Conservation (phyloP, 768 basidiomycete genomes). For the Rhodotorula graminis region DNA sequence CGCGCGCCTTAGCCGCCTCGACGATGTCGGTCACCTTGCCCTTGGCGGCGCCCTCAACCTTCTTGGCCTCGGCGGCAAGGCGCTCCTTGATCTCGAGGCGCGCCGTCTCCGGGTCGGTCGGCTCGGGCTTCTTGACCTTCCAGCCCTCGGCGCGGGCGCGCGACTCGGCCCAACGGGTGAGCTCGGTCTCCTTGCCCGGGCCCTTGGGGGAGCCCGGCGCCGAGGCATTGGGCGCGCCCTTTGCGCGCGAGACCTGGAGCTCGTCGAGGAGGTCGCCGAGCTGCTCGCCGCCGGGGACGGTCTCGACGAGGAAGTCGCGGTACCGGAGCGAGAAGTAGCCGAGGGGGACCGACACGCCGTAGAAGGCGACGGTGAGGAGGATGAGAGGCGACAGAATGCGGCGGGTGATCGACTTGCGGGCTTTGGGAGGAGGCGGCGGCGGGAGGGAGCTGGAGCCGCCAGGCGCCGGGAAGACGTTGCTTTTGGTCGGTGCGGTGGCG, state of each 20-base stretch:
- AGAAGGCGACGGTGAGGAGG: constrained; percentile 38
- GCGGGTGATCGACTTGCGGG: constrained; percentile 36
- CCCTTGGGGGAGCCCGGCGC: constrained; percentile 17
- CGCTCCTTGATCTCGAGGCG: constrained; percentile 32
- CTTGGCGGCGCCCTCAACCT: constrained; percentile 55
- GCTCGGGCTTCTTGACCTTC: constrained; percentile 37
- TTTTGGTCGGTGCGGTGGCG: constrained; percentile 25
- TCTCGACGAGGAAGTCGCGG: constrained; percentile 76
- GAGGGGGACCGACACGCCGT: constrained; percentile 38
- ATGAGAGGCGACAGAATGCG: constrained; percentile 36
- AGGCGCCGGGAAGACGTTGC: constrained; percentile 14
- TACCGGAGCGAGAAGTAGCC: constrained; percentile 52
- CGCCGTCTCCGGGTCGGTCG: constrained; percentile 30
- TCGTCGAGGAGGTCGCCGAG: constrained; percentile 82
- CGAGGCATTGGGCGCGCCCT: not conserved
- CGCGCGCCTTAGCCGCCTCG: constrained; percentile 55
- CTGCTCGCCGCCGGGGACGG: constrained; percentile 69
- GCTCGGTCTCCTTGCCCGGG: constrained; percentile 31
- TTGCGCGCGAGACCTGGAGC: constrained; percentile 39
- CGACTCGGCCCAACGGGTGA: constrained; percentile 44
- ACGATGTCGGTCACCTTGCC: constrained; percentile 51
- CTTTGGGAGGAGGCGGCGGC: constrained; percentile 15
- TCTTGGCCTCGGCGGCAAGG: constrained; percentile 31
- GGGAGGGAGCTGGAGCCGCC: not conserved
- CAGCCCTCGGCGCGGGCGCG: constrained; percentile 42